phyloP scores from a whole-genome alignment of 495 filamentous ascomycete genomes.

The Annulohypoxylon nitens region DNA sequence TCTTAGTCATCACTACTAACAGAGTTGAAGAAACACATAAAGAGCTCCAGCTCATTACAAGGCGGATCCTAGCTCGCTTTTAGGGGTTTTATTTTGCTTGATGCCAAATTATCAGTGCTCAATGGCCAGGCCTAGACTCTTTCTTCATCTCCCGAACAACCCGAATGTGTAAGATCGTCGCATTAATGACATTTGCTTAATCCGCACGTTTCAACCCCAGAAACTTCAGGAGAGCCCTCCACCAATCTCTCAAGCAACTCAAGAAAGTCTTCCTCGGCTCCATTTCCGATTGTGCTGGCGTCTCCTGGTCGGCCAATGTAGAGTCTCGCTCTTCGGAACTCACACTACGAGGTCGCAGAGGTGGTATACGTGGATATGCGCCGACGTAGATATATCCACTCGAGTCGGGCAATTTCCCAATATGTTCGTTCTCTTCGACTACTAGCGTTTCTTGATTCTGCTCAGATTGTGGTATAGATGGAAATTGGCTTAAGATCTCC shows the following conservation, averaged over 20 bases:
- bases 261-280: neutral
- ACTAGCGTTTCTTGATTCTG: neutral
- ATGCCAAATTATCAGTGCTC: neutral
- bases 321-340: neutral
- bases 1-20: neutral
- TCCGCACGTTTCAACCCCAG: neutral
- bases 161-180: neutral
- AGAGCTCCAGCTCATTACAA: neutral
- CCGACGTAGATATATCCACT: neutral
- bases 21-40: neutral
- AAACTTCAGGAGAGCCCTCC: slow-evolving; percentile 2
- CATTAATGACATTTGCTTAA: neutral
- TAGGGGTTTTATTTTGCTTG: neutral
- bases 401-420: neutral
- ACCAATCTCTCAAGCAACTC: slow-evolving; percentile 18
- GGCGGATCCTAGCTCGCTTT: neutral
- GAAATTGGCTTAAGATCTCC: neutral
- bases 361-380: neutral
- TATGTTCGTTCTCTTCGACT: neutral
- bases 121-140: slow-evolving; percentile 7
- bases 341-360: neutral
- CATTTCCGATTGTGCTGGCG: neutral
- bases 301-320: no score
- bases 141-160: slow-evolving; percentile 1
- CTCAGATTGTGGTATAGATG: slow-evolving; percentile 9